These are phyloP conservation scores for Gaultheria prostrata DNA, from an alignment of 148 eudicot species.

Conservation along the genomic window DNA sequence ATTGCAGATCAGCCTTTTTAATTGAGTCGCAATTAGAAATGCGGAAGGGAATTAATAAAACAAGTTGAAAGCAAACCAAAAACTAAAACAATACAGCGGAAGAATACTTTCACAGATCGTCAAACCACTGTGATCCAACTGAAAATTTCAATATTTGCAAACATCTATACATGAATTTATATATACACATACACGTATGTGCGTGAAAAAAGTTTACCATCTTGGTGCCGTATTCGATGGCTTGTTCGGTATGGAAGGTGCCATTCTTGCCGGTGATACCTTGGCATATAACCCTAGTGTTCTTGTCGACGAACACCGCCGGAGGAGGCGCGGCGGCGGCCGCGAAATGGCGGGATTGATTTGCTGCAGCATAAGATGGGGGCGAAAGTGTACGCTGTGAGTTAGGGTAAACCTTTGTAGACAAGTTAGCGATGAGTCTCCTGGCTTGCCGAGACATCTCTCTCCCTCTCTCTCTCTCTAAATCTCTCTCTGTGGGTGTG, in stretches of 20 bases:
- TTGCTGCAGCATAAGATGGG: constrained; percentile 11
- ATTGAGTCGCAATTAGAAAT: neutral
- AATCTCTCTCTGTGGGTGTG: neutral
- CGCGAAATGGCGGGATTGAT: constrained; percentile 56
- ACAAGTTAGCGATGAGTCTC: constrained; percentile 30
- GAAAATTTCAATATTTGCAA: neutral
- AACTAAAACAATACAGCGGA: neutral
- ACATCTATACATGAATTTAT: neutral
- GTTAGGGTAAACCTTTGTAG: constrained; percentile 18
- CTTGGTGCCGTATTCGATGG: constrained; percentile 93
- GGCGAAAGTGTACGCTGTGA: neutral
- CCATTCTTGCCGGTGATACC: constrained; percentile 96
- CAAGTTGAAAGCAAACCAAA: neutral
- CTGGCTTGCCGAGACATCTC: constrained; percentile 41
- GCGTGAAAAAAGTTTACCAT: constrained; percentile 45
- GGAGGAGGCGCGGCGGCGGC: constrained; percentile 66
- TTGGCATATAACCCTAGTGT: constrained; percentile 90
- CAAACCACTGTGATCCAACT: neutral
- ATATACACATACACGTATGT: neutral
- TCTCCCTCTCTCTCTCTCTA: constrained; percentile 14
- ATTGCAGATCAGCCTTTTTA: neutral
- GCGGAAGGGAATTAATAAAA: neutral
- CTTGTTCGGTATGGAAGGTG: constrained; percentile 94
- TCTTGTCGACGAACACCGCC: constrained; percentile 89
- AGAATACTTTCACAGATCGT: neutral